A percentile compares a stretch with the other conserved stretches of the same genome.
phyloP scores from a whole-genome alignment of 306 rosid genomes.

The Acmispon strigosus region DNA sequence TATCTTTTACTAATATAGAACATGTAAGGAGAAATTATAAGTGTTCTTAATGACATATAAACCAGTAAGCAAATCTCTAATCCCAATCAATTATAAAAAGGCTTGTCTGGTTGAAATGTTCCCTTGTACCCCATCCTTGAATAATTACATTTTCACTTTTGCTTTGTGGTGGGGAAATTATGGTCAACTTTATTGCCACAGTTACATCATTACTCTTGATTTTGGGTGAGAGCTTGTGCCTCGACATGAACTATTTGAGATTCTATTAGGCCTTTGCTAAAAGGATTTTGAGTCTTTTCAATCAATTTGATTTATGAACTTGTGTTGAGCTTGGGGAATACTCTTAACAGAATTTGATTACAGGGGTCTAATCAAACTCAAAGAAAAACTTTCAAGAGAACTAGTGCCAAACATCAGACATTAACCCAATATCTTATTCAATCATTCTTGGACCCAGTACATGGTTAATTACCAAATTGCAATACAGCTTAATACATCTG shows the following conservation, averaged over 20 bases:
- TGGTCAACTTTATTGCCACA: conserved; percentile 61
- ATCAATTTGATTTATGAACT: conserved; percentile 27
- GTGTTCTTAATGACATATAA: conserved; percentile 16
- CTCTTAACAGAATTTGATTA: conserved; percentile 34
- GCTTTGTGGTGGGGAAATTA: conserved; percentile 78
- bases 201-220: conserved; percentile 45
- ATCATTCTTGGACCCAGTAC: conserved; percentile 22
- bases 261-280: conserved; percentile 31
- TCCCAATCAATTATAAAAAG: conserved; percentile 48
- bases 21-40: conserved; percentile 29
- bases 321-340: conserved; percentile 12
- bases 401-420: conserved; percentile 20
- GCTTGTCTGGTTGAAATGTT: conserved; percentile 69
- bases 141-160: conserved; percentile 67
- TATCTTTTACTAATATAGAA: background rate
- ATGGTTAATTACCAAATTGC: conserved; percentile 10
- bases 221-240: conserved; percentile 53
- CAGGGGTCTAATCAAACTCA: conserved; percentile 42
- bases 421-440: conserved; percentile 26
- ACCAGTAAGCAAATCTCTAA: conserved; percentile 17
- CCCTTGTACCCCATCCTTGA: conserved; percentile 46
- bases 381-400: background rate
- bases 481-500: background rate
- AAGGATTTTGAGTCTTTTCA: conserved; percentile 29
- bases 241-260: conserved; percentile 40